Base-by-base conservation (phyloP, 2,329 filamentous ascomycete species). In the Fusarium torulosum region DNA sequence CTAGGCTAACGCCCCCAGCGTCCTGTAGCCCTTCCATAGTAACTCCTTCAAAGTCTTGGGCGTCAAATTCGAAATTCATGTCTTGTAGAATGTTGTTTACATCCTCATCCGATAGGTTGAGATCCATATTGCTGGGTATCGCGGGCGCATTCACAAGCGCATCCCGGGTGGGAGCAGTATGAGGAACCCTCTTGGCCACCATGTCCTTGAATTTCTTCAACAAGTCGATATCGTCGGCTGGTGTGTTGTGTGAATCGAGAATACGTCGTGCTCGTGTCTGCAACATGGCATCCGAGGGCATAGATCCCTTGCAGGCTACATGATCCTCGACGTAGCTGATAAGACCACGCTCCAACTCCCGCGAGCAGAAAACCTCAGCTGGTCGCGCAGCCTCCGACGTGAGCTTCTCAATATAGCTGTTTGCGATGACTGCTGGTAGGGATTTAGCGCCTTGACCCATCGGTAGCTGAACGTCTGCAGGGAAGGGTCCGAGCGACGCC, bases 281-380 rank as follows among this genome's bases (percentile, higher is more conserved):
- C 6, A 90, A 73, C 23, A 77, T 77, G 4, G 79, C 80, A 69
- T 88, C 85, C 3, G 72, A 74, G 0, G 87, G 87, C 61, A 86
- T 80, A 7, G 67, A 71, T 4, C 80, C 81, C 2, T 74, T 77
- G 6, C 72, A 74, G 7, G 75, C 67, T 8, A 84, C 69, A 61
- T 82, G 76, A 3, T 75, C 71, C 29, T 79, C 76, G 7, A 86
- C 84, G 65, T 83, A 86, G 19, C 81, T 79, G 13, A 79, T 73
- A 15, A 90, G 77, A 3, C 83, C 85, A n/a, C 74, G 77, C 74
- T 89, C 87, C 21, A 90, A 79, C 70, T 88, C 85, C 8, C 85
- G 79, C 19, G 84, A 86, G 75, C 85, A 88, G 73, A 90, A 89
- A 0, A 89, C 80, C 10, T 75, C 75, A 0, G 85, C 83, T 0